phyloP scores from a whole-genome alignment of 208 protist species.

The Entamoeba dispar region DNA sequence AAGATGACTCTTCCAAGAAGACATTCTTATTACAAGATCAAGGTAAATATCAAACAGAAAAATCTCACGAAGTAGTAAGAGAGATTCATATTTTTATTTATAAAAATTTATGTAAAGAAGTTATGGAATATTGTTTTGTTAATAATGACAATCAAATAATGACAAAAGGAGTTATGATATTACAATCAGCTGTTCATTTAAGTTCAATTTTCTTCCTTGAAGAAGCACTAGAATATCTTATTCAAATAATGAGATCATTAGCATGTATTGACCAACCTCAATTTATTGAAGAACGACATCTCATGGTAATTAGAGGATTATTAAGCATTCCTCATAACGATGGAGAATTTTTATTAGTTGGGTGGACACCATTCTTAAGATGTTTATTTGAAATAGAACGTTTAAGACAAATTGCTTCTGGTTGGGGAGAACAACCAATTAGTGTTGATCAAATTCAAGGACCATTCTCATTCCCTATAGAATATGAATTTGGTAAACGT shows the following conservation, averaged over 20 bases:
- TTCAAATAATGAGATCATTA: not conserved
- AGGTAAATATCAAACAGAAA: not conserved
- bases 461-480: not conserved
- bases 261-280: not conserved
- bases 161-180: not conserved
- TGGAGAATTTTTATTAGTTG: not conserved
- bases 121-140: not conserved
- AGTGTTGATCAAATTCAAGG: not conserved
- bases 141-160: not conserved
- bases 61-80: not conserved
- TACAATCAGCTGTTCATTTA: not conserved
- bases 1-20: not conserved
- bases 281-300: not conserved
- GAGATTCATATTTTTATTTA: not conserved
- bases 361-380: not conserved
- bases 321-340: not conserved
- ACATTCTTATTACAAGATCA: not conserved
- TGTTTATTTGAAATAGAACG: not conserved
- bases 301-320: not conserved
- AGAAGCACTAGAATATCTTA: not conserved
- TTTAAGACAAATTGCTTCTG: not conserved
- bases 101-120: not conserved
- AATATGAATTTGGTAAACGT: not conserved
- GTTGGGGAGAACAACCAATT: not conserved
- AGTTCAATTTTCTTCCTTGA: not conserved